Evolutionary conservation across 306 rosid genomes (phyloP).

Genomic region (Dalbergia cochinchinensis): DNA sequence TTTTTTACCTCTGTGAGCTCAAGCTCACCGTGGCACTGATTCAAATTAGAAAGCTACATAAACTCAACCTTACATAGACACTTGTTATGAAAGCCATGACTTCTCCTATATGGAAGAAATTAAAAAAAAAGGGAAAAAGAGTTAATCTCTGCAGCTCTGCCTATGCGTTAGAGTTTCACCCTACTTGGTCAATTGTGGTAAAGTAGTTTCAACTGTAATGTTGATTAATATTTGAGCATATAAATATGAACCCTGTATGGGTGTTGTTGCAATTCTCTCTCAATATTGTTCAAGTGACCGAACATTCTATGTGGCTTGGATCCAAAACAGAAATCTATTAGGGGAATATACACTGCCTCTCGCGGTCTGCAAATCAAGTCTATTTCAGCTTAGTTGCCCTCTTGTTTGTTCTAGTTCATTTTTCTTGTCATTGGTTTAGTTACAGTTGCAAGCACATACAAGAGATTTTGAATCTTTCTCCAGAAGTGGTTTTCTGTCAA

Average conservation of each 20-base stretch:
- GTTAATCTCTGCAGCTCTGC: neutral
- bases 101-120: neutral
- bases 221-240: slow-evolving; percentile 6
- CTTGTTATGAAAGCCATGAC: neutral
- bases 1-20: neutral
- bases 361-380: neutral
- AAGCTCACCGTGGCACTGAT: neutral
- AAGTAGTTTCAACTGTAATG: neutral
- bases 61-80: slow-evolving; percentile 4
- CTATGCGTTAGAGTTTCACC: neutral
- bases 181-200: neutral
- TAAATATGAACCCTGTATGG: neutral
- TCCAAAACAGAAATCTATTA: neutral
- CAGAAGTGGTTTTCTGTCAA: neutral
- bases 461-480: slow-evolving; percentile 1
- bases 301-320: neutral
- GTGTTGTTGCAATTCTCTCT: neutral
- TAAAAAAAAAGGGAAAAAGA: neutral
- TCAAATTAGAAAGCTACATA: neutral
- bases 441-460: neutral
- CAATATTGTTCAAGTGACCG: neutral
- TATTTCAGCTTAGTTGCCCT: slow-evolving; percentile 7
- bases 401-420: slow-evolving; percentile 29
- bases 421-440: neutral
- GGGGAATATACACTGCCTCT: slow-evolving; percentile 4